Conservation (phyloP, 1,284 basidiomycete genomes). For the Wolfiporia cocos region DNA sequence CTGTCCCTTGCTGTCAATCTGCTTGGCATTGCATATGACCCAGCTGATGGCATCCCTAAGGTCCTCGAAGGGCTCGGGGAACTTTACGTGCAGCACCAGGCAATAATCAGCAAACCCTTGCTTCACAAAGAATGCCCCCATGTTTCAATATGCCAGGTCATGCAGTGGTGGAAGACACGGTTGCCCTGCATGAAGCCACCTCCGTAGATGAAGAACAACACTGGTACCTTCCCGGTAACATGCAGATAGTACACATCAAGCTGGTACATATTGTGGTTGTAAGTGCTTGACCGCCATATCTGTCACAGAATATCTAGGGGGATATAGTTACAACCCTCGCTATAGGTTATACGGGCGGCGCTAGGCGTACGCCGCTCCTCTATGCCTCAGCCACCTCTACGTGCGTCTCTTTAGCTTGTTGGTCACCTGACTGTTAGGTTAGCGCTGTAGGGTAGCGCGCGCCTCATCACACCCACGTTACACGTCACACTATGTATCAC, state of each 20-base stretch:
- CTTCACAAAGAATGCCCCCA: constrained; percentile 54
- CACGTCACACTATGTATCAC: too few relatives aligned
- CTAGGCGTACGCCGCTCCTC: too few relatives aligned
- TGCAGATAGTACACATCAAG: constrained; percentile 54
- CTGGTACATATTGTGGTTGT: constrained; percentile 18
- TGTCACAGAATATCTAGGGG: too few relatives aligned
- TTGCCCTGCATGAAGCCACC: constrained; percentile 51
- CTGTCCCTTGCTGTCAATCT: constrained; percentile 14
- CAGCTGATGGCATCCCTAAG: constrained; percentile 53
- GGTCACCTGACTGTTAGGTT: too few relatives aligned
- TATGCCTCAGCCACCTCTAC: too few relatives aligned
- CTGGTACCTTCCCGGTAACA: constrained; percentile 25
- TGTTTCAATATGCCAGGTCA: constrained; percentile 44
- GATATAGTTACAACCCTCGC: too few relatives aligned
- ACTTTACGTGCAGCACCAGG: constrained; percentile 45
- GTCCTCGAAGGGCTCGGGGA: constrained; percentile 47
- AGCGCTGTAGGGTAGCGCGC: too few relatives aligned
- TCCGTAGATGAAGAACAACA: constrained; percentile 60
- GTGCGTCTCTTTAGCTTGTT: too few relatives aligned
- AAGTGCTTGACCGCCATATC: background rate
- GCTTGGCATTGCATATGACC: constrained; percentile 31
- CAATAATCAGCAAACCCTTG: constrained; percentile 61
- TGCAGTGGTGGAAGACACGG: constrained; percentile 37
- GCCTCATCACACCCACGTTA: too few relatives aligned
- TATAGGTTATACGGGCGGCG: too few relatives aligned